phyloP scores from a whole-genome alignment of 192 early-diverging fungal species.

The Glomus cerebriforme region DNA sequence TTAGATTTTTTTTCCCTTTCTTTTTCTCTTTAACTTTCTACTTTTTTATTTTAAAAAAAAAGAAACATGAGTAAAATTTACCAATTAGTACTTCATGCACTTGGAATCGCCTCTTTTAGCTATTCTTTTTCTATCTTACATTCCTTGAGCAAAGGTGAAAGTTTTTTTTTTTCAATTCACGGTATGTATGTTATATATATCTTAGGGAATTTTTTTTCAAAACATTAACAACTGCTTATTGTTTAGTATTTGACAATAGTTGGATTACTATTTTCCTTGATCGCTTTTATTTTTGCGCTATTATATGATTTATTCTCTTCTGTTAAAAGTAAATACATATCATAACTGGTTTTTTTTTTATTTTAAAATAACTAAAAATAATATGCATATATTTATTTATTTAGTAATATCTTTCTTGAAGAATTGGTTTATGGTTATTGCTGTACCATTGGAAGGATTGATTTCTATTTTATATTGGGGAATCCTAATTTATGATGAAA shows the following conservation, averaged over 20 bases:
- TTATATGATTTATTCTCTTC: background rate
- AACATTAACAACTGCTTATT: background rate
- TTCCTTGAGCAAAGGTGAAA: background rate
- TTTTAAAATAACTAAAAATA: background rate
- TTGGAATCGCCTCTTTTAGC: background rate
- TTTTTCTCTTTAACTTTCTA: background rate
- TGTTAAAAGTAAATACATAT: background rate
- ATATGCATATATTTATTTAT: background rate
- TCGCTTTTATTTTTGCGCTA: conserved; percentile 5
- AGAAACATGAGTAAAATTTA: background rate
- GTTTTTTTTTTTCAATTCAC: background rate
- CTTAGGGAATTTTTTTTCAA: background rate
- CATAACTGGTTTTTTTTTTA: background rate
- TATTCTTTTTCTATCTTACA: conserved; percentile 6
- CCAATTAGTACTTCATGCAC: background rate
- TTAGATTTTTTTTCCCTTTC: too few species aligned
- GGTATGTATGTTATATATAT: background rate
- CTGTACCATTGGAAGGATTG: background rate
- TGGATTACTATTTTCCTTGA: conserved; percentile 10
- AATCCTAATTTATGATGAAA: background rate
- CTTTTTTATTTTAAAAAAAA: background rate
- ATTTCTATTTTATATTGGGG: background rate
- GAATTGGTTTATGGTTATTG: background rate
- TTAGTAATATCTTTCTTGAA: conserved; percentile 1
- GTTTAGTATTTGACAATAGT: background rate